These are phyloP conservation scores for Haplosporangium sp. DNA, from an alignment of 371 early-diverging fungal species.

Conservation along the genomic window DNA sequence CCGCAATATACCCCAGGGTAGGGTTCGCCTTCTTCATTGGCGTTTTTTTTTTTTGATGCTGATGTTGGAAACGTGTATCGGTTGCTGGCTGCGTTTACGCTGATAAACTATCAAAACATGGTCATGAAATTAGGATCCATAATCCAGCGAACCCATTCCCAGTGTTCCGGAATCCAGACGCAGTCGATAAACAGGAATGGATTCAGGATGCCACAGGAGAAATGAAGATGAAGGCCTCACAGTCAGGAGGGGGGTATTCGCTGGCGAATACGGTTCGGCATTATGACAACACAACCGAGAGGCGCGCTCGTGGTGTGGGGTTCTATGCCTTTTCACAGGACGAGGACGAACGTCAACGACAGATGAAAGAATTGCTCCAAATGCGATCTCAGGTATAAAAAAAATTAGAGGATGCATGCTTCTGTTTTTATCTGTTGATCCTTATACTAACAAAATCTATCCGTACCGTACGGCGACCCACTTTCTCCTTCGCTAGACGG, in stretches of 20 bases:
- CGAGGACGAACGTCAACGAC: slow-evolving; percentile 73
- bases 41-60: too few relatives aligned
- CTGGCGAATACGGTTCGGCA: slow-evolving; percentile 48
- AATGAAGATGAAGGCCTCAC: slow-evolving; percentile 1
- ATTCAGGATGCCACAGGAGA: slow-evolving; percentile 40
- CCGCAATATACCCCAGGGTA: slow-evolving; percentile 21
- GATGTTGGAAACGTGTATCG: background rate
- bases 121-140: slow-evolving; percentile 23
- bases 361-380: slow-evolving; percentile 71
- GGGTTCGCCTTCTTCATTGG: background rate
- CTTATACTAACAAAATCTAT: background rate
- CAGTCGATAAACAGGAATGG: slow-evolving; percentile 36
- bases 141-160: slow-evolving; percentile 49
- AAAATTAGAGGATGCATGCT: background rate
- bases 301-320: slow-evolving; percentile 79
- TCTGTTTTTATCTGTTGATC: background rate
- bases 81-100: background rate
- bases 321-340: slow-evolving; percentile 79
- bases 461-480: background rate
- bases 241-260: slow-evolving; percentile 22
- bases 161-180: slow-evolving; percentile 37
- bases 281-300: slow-evolving; percentile 70
- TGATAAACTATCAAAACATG: background rate
- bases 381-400: slow-evolving; percentile 64
- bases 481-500: slow-evolving; percentile 20